A percentile compares a stretch with the other conserved stretches of the same genome.
Evolutionary conservation across 768 basidiomycete genomes (phyloP).

Genomic region (Sarcomyxa edulis): DNA sequence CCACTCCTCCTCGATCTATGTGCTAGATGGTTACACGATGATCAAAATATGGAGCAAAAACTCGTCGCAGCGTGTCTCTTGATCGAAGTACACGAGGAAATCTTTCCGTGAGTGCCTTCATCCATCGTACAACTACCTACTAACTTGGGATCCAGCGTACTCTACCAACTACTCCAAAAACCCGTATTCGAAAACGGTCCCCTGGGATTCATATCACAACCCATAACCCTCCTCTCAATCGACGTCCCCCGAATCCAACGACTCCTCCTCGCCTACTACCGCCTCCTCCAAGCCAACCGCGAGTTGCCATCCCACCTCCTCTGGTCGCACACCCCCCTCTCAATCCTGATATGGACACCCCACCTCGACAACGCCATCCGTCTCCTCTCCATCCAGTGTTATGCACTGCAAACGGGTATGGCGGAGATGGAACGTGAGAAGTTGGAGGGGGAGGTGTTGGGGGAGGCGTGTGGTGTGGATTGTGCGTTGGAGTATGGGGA

Average conservation of each 20-base stretch:
- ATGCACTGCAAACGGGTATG: constrained; percentile 73
- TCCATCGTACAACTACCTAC: constrained; percentile 8
- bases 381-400: constrained; percentile 72
- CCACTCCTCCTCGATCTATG: constrained; percentile 79
- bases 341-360: constrained; percentile 35
- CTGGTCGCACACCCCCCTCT: constrained; percentile 62
- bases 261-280: constrained; percentile 75
- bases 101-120: constrained; percentile 55
- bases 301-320: constrained; percentile 53
- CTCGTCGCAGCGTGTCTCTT: constrained; percentile 58
- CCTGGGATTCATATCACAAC: constrained; percentile 37
- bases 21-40: constrained; percentile 71
- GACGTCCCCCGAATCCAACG: constrained; percentile 53
- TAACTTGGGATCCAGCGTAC: constrained; percentile 36
- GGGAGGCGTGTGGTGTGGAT: constrained; percentile 53
- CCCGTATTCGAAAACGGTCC: constrained; percentile 47
- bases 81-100: constrained; percentile 63
- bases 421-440: constrained; percentile 68
- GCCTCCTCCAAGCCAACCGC: constrained; percentile 71
- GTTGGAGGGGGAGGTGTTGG: constrained; percentile 57
- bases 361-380: constrained; percentile 55
- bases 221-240: constrained; percentile 22
- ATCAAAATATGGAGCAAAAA: constrained; percentile 42
- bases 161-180: constrained; percentile 44
- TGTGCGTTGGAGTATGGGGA: constrained; percentile 56